A percentile compares a stretch with the other conserved stretches of the same genome.
phyloP scores from a whole-genome alignment of 1,139 yeast species.

The Yamadazyma blattariae region DNA sequence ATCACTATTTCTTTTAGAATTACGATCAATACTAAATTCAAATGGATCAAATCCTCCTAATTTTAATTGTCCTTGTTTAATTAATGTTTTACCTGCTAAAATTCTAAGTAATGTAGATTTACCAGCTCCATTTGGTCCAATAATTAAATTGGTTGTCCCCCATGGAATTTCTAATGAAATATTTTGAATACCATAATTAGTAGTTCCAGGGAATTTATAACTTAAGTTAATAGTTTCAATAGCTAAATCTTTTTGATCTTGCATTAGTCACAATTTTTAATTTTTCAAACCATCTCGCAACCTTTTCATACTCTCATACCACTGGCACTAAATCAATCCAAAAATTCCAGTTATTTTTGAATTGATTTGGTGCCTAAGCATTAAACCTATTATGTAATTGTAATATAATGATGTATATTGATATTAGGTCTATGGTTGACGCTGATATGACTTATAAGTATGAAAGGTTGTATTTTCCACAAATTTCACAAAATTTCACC shows the following conservation, averaged over 20 bases:
- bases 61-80: constrained; percentile 63
- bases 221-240: constrained; percentile 65
- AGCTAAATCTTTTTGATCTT: constrained; percentile 28
- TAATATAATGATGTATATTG: too few species aligned
- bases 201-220: constrained; percentile 63
- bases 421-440: too few species aligned
- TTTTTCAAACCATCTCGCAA: too few species aligned
- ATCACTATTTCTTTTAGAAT: constrained; percentile 39
- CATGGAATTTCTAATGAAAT: constrained; percentile 60
- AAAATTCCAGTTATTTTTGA: too few species aligned
- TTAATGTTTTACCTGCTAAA: constrained; percentile 87
- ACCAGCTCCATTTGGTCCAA: constrained; percentile 98
- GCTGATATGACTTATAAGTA: too few species aligned
- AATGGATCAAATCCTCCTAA: constrained; percentile 89
- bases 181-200: constrained; percentile 67
- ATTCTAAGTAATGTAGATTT: constrained; percentile 83
- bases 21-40: constrained; percentile 51
- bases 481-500: too few species aligned
- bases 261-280: too few species aligned
- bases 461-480: too few species aligned
- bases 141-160: constrained; percentile 70
- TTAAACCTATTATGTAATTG: too few species aligned
- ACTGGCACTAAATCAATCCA: too few species aligned
- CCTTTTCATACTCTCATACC: too few species aligned
- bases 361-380: too few species aligned